Evolutionary conservation across 164 flowering plant species (phyloP), one percentile per base, ranked within the genome.

Genomic region (Malania oleifera): DNA sequence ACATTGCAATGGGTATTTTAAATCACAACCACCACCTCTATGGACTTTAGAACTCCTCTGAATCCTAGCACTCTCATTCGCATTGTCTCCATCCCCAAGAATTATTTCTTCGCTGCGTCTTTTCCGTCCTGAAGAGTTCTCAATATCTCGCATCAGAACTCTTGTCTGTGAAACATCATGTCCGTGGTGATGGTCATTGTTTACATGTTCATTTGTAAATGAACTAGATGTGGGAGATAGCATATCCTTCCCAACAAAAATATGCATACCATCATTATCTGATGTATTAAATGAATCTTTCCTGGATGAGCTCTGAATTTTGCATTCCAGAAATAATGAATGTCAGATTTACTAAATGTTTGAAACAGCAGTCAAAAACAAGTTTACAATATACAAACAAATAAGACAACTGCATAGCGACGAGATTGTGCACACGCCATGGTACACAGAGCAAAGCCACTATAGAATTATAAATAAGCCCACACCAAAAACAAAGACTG

Each of bases 11-110:
- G 43, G 28, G 29, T 29, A 27, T 27, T 59, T 69, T 34, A 31
- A 45, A 47, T 61, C 57, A 55, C 15, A 31, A 41, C 46, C 71
- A 47, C 50, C 60, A 67, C 46, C 57, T 72, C 63, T 68, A 54
- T 35, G 61, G 52, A 73, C 60, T 56, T 76, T 69, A 24, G 70
- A 69, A 55, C 69, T 77, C 67, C 61, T 76, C 18, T 65, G 73
- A 7, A 45, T 54, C 51, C 52, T 54, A 24, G 58, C 41, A 26
- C 31, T 48, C 53, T 70, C 73, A 60, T 23, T 48, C 26, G 54
- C 35, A 43, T 54, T 50, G 41, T 57, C 50, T 49, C 41, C 64
- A 47, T 75, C 69, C 43, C 43, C 60, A 31, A 56, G 65, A 57
- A 56, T 44, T 31, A 57, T 26, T 46, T 65, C 73, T 34, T 67